Percentiles rank a stretch among this genome's conserved stretches.
Evolutionary conservation across 805 yeast species (phyloP).

Genomic region (Candida anglica): DNA sequence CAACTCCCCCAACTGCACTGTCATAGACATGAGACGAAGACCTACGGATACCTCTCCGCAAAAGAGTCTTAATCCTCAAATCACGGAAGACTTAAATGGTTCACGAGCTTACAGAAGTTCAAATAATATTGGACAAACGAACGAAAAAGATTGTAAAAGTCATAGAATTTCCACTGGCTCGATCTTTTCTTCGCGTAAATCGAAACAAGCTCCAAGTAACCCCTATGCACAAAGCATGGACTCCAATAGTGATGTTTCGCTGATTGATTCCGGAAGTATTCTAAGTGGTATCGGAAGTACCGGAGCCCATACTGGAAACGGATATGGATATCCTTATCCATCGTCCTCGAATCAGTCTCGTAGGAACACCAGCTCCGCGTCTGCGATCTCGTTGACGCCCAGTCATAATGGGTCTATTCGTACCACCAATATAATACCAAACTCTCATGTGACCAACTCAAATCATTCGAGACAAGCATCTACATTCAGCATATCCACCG

Average conservation of each 20-base stretch:
- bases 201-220: slow-evolving; percentile 7
- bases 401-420: background rate
- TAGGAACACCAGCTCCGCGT: slow-evolving; percentile 1
- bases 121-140: slow-evolving; percentile 5
- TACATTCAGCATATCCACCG: slow-evolving; percentile 32
- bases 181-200: slow-evolving; percentile 33
- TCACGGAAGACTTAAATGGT: slow-evolving; percentile 22
- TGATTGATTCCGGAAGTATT: slow-evolving; percentile 29
- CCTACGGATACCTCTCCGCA: slow-evolving; percentile 12
- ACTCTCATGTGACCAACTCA: slow-evolving; percentile 25
- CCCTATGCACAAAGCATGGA: too few species aligned
- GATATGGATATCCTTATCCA: slow-evolving; percentile 8
- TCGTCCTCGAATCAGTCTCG: background rate
- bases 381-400: slow-evolving; percentile 2
- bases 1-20: too few species aligned
- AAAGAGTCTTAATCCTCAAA: slow-evolving; percentile 11
- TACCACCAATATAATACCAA: slow-evolving; percentile 23
- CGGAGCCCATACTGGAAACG: slow-evolving; percentile 4
- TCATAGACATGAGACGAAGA: slow-evolving; percentile 17
- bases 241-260: slow-evolving; percentile 24
- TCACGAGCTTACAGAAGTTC: slow-evolving; percentile 21
- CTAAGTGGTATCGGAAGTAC: slow-evolving; percentile 14
- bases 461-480: slow-evolving; percentile 38
- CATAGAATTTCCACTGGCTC: slow-evolving; percentile 31
- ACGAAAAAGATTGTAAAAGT: slow-evolving; percentile 1